Percentiles rank a stretch among this genome's conserved stretches.
Evolutionary conservation across 2,329 filamentous ascomycete species (phyloP).

Genomic region (Chrysoporthe cubensis): DNA sequence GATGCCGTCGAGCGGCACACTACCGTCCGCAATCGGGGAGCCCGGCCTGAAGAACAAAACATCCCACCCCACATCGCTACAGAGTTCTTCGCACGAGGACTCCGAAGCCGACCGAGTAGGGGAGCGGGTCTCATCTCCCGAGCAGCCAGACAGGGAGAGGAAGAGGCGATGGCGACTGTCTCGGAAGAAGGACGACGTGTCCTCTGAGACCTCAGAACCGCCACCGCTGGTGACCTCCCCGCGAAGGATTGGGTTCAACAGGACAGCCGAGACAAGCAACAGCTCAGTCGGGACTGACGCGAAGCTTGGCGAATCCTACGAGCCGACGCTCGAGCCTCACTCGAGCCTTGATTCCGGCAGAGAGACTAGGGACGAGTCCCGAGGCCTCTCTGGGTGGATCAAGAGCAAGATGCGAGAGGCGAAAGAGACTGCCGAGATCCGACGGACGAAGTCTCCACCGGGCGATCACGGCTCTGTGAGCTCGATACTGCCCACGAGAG

Average conservation of each 20-base stretch:
- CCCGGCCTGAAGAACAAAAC: constrained; percentile 64
- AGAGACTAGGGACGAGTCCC: constrained; percentile 52
- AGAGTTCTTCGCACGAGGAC: constrained; percentile 78
- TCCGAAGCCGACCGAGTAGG: constrained; percentile 79
- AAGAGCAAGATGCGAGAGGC: constrained; percentile 64
- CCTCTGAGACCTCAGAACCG: constrained; percentile 37
- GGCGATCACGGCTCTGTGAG: constrained; percentile 39
- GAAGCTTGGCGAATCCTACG: constrained; percentile 56
- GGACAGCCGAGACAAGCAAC: constrained; percentile 66
- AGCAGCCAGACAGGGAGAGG: constrained; percentile 66
- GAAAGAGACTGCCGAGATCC: constrained; percentile 59
- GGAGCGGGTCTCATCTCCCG: constrained; percentile 48
- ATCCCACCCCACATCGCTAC: constrained; percentile 77
- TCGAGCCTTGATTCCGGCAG: constrained; percentile 42
- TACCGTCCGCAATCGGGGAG: constrained; percentile 50
- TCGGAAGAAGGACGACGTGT: constrained; percentile 63
- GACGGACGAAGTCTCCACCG: constrained; percentile 61
- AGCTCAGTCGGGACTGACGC: constrained; percentile 69
- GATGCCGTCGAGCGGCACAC: constrained; percentile 44
- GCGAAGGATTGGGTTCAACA: constrained; percentile 58
- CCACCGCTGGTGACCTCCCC: constrained; percentile 49
- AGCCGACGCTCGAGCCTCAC: constrained; percentile 48
- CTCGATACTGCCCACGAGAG: constrained; percentile 43
- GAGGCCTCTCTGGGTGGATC: constrained; percentile 61
- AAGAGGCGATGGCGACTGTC: constrained; percentile 76